A percentile compares a stretch with the other conserved stretches of the same genome.
Evolutionary conservation across 2,329 filamentous ascomycete species (phyloP).

Genomic region (Ascochyta viciae-villosae): DNA sequence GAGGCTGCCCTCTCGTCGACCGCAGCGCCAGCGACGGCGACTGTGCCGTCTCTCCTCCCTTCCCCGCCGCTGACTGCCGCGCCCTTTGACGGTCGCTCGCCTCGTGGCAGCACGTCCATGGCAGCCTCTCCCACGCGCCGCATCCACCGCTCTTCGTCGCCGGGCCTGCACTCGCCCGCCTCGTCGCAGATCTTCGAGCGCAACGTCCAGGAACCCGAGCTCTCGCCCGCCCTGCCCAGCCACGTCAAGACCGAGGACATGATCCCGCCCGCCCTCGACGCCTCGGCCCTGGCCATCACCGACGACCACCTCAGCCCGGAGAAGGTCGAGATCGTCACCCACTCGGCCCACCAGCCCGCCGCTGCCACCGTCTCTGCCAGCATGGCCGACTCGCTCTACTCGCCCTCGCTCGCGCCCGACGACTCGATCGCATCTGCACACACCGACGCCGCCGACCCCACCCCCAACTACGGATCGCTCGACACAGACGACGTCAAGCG

Average conservation of each 20-base stretch:
- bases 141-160: conserved; percentile 70
- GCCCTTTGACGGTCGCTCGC: conserved; percentile 39
- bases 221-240: conserved; percentile 84
- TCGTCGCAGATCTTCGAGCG: conserved; percentile 86
- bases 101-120: conserved; percentile 48
- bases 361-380: conserved; percentile 64
- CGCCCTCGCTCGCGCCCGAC: conserved; percentile 41
- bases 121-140: conserved; percentile 69
- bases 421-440: conserved; percentile 35
- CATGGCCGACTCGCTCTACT: conserved; percentile 45
- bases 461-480: conserved; percentile 76
- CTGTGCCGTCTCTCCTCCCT: conserved; percentile 36
- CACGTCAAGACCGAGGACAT: conserved; percentile 95
- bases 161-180: conserved; percentile 80
- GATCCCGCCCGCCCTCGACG: conserved; percentile 89
- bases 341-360: conserved; percentile 82
- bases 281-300: conserved; percentile 90
- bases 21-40: conserved; percentile 1
- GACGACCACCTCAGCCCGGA: conserved; percentile 85
- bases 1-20: conserved; percentile 21
- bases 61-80: conserved; percentile 43
- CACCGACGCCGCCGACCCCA: conserved; percentile 49
- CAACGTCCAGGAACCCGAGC: conserved; percentile 78
- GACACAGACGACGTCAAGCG: conserved; percentile 81
- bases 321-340: conserved; percentile 90